phyloP scores from a whole-genome alignment of 2,329 filamentous ascomycete genomes.

The Metarhizium anisopliae region DNA sequence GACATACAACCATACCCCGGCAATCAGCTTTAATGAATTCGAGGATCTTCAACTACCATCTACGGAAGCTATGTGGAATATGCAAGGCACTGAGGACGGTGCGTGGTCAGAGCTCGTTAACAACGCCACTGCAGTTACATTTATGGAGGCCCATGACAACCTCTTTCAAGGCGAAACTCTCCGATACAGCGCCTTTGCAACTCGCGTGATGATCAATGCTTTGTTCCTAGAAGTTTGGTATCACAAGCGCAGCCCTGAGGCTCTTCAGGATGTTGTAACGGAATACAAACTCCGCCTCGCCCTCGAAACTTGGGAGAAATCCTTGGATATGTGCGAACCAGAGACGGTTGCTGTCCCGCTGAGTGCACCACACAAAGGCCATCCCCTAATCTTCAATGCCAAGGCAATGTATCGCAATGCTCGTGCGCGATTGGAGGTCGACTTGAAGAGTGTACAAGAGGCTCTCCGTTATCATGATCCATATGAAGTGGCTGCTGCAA shows the following conservation, averaged over 20 bases:
- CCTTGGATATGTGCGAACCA: constrained; percentile 84
- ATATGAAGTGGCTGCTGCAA: constrained; percentile 92
- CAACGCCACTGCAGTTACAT: constrained; percentile 66
- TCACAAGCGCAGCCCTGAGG: constrained; percentile 96
- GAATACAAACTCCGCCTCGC: constrained; percentile 96
- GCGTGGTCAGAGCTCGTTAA: constrained; percentile 76
- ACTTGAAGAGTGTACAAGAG: constrained; percentile 92
- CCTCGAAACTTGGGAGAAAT: constrained; percentile 98
- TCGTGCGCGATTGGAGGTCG: constrained; percentile 82
- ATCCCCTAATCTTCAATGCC: constrained; percentile 95
- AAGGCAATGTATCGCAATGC: constrained; percentile 96
- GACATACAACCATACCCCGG: constrained; percentile 96
- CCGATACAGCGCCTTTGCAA: constrained; percentile 92
- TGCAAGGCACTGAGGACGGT: constrained; percentile 67
- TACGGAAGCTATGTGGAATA: constrained; percentile 89
- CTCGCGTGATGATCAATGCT: constrained; percentile 97
- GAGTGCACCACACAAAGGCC: constrained; percentile 89
- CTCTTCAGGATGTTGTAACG: constrained; percentile 91
- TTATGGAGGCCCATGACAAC: constrained; percentile 89
- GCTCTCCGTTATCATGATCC: constrained; percentile 94
- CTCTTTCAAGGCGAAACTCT: constrained; percentile 88
- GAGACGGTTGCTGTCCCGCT: constrained; percentile 82
- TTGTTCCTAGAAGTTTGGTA: constrained; percentile 98
- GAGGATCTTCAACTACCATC: constrained; percentile 88
- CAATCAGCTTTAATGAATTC: constrained; percentile 97